Conservation (phyloP, 164 flowering plant species). For the Chimonanthus salicifolius region DNA sequence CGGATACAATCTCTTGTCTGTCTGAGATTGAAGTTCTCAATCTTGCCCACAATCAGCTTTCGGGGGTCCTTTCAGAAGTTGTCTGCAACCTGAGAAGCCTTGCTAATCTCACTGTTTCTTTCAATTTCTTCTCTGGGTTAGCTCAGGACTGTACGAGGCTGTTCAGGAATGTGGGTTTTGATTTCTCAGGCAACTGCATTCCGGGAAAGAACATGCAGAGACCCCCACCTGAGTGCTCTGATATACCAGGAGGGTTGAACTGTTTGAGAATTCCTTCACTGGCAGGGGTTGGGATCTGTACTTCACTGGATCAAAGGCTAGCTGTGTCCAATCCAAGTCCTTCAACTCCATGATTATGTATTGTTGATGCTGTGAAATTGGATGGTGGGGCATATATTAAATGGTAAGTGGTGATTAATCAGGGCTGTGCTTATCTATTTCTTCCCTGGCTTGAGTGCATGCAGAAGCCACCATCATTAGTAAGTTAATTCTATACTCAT, state of each 20-base stretch:
- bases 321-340: no score
- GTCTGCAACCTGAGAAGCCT: constrained; percentile 61
- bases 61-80: constrained; percentile 63
- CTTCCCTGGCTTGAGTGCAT: no score
- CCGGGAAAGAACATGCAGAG: constrained; percentile 72
- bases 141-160: constrained; percentile 50
- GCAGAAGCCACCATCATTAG: no score
- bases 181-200: constrained; percentile 69
- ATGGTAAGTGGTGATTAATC: no score
- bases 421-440: no score
- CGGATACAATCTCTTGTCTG: constrained; percentile 72
- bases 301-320: no score
- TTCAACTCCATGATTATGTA: no score
- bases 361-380: no score
- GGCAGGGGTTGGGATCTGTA: no score
- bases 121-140: constrained; percentile 88
- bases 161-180: constrained; percentile 56
- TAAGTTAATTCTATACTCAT: no score
- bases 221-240: constrained; percentile 57
- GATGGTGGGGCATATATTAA: no score
- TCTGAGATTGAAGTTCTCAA: constrained; percentile 63
- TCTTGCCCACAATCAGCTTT: constrained; percentile 66
- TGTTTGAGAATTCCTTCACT: constrained; percentile 57
- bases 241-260: constrained; percentile 41
- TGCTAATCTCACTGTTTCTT: constrained; percentile 58